phyloP scores from a whole-genome alignment of 306 rosid species.

The Quercus parvula region DNA sequence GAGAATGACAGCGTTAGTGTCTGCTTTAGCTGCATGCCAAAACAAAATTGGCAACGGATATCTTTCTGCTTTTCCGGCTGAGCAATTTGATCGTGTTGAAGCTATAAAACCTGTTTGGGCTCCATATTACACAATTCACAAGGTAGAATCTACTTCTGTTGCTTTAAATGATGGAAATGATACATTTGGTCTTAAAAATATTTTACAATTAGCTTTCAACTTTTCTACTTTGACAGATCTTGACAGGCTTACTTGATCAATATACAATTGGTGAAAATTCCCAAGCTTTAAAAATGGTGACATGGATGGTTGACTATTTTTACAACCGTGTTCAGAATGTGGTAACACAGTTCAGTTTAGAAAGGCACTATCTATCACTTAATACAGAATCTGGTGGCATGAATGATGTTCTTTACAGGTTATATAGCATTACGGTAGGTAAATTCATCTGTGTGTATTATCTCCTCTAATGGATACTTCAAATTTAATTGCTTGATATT shows the following conservation, averaged over 20 bases:
- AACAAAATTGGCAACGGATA: constrained; percentile 72
- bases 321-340: constrained; percentile 80
- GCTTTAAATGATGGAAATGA: not conserved
- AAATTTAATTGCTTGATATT: not conserved
- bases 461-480: constrained; percentile 4
- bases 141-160: constrained; percentile 42
- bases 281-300: constrained; percentile 61
- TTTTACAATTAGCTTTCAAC: not conserved
- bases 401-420: constrained; percentile 90
- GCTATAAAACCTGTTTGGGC: constrained; percentile 66
- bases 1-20: constrained; percentile 60
- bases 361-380: constrained; percentile 57
- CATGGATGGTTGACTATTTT: constrained; percentile 86
- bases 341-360: constrained; percentile 41
- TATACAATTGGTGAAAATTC: constrained; percentile 49
- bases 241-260: constrained; percentile 94
- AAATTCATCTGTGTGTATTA: not conserved
- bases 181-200: not conserved
- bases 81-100: constrained; percentile 68
- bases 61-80: constrained; percentile 87
- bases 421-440: constrained; percentile 68
- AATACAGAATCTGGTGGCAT: constrained; percentile 96
- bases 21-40: constrained; percentile 62
- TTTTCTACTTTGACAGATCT: constrained; percentile 48
- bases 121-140: constrained; percentile 96